These are phyloP conservation scores for Solanum ahanhuiri DNA, from an alignment of 257 asterid genomes.

Conservation along the genomic window DNA sequence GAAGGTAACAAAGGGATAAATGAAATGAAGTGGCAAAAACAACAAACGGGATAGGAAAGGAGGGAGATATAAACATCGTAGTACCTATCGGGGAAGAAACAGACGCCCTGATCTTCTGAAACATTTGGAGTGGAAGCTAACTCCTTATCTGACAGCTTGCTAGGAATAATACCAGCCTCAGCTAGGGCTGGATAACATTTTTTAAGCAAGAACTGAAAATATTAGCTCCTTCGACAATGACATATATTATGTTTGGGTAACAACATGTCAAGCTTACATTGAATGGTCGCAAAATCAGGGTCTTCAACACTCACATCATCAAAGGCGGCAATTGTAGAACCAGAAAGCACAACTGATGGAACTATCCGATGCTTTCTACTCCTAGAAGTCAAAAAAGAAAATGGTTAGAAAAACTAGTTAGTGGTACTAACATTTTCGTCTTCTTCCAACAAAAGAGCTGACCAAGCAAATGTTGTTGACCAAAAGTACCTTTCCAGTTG, in stretches of 20 bases:
- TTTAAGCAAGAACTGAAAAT: slow-evolving; percentile 6
- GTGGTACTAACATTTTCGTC: not conserved
- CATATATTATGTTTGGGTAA: not conserved
- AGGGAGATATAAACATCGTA: not conserved
- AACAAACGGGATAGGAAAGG: not conserved
- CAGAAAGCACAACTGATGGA: slow-evolving; percentile 64
- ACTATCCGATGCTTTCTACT: slow-evolving; percentile 43
- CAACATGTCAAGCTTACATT: slow-evolving; percentile 38
- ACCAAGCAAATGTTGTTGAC: not conserved
- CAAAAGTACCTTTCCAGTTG: slow-evolving; percentile 62
- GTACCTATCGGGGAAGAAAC: slow-evolving; percentile 75
- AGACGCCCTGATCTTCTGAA: slow-evolving; percentile 13
- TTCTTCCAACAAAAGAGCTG: not conserved
- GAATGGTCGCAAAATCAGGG: slow-evolving; percentile 76
- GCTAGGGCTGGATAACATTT: slow-evolving; percentile 52
- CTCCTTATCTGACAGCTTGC: slow-evolving; percentile 51
- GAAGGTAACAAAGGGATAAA: not conserved
- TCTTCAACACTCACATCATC: slow-evolving; percentile 65
- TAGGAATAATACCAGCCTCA: slow-evolving; percentile 73
- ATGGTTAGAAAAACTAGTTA: not conserved
- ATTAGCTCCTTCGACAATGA: not conserved
- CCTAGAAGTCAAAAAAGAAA: slow-evolving; percentile 31
- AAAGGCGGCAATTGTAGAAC: slow-evolving; percentile 57
- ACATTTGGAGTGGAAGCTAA: slow-evolving; percentile 7
- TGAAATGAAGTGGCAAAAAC: not conserved